These are phyloP conservation scores for Yamadazyma spencermartinsiae DNA, from an alignment of 1,139 yeast species.

Conservation along the genomic window DNA sequence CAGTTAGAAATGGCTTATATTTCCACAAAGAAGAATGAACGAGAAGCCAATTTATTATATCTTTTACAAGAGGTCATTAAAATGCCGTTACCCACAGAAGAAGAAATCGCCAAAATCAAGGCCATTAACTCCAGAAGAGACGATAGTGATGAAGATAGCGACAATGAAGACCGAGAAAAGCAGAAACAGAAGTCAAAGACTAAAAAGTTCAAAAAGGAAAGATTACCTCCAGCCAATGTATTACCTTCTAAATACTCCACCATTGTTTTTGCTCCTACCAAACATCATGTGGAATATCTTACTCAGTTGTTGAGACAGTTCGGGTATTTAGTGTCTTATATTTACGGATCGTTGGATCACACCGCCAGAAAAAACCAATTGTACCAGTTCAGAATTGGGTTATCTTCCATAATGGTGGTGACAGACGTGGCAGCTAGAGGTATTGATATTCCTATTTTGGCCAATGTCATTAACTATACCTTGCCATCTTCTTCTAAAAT, in stretches of 20 bases:
- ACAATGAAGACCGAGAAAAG: constrained; percentile 30
- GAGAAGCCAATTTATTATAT: constrained; percentile 83
- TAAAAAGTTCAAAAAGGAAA: constrained; percentile 49
- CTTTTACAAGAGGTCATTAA: constrained; percentile 81
- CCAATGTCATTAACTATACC: constrained; percentile 88
- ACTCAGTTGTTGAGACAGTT: constrained; percentile 66
- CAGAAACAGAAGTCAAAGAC: constrained; percentile 33
- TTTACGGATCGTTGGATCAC: constrained; percentile 94
- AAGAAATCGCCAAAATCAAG: constrained; percentile 55
- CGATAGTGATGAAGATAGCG: constrained; percentile 51
- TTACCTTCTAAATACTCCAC: constrained; percentile 86
- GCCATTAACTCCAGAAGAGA: constrained; percentile 45
- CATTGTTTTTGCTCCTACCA: constrained; percentile 92
- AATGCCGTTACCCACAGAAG: constrained; percentile 75
- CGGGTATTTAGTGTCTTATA: constrained; percentile 85
- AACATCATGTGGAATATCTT: constrained; percentile 95
- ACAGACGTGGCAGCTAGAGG: constrained; percentile 99
- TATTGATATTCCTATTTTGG: constrained; percentile 95
- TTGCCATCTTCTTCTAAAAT: constrained; percentile 91
- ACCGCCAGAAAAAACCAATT: constrained; percentile 91
- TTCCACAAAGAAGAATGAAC: constrained; percentile 76
- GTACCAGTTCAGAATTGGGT: constrained; percentile 79
- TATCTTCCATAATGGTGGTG: constrained; percentile 82
- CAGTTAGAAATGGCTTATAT: constrained; percentile 88
- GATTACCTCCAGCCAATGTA: constrained; percentile 75